Base-by-base conservation (phyloP, 805 yeast genomes). In the Ogataea ramenticola region DNA sequence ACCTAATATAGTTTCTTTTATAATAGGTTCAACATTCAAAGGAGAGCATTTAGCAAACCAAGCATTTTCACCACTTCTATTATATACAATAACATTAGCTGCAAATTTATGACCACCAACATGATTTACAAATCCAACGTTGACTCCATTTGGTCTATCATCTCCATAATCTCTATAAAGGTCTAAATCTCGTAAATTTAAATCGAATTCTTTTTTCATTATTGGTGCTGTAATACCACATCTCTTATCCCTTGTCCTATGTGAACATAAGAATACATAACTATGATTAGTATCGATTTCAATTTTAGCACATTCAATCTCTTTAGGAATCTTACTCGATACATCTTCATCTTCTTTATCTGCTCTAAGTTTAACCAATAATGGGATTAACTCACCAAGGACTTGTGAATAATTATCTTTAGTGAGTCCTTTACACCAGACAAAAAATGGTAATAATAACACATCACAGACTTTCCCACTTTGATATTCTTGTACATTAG, bases 21-120 rank as follows among this genome's bases (percentile, higher is more conserved):
- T 74, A 11, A 91, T 79, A 2, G 85, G 82, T 45, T 74, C 72
- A 21, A 82, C 85, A 54, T 87, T 86, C 42, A 72, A 70, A 4
- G 98, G 98, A 3, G 77, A 71, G 44, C 95, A 82, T 48, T 91
- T 73, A 1, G 95, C 99, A 57, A 87, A 67, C 97, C 97, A 89
- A 26, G 89, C 75, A 46, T 82, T 80, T 51, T 86, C 85, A 6
- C 93, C 95, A 11, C 76, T 66, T 49, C 74, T 79, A 50, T 80
- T 65, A 58, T 88, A 89, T 15, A 91, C 76, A 42, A 88, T 72
- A 3, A 87, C 85, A 60, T 91, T 91, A 2, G 97, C 97, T 1
- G 93, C 88, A 63, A 71, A 93, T 62, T 93, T 93, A 65, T 91
- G 99, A 5, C 98, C 98, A 7, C 99, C 99, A 24, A 91, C 85